Base-by-base conservation (phyloP, 352 stramenopile genomes). In the Phytopythium mirpurense region DNA sequence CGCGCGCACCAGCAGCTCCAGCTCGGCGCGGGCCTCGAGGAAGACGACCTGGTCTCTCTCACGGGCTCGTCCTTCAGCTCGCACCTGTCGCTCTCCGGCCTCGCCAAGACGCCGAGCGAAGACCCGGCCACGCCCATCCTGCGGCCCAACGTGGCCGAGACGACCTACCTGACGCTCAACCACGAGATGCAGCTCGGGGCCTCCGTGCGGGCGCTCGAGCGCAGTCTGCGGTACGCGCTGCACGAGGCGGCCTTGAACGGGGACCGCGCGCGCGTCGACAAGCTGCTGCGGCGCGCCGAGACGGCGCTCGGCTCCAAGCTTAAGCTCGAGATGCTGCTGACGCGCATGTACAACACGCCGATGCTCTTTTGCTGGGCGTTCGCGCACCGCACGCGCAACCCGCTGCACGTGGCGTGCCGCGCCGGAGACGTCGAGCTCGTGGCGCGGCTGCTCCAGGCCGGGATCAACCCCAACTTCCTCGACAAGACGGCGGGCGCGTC, bases 311-410 rank as follows among this genome's bases (percentile, higher is more conserved):
- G 72, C 18, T 87, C 78, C 16, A 84, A 81, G 42, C 57, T 80
- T 43, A 72, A 84, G 52, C 63, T 86, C 26, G 70, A 87, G 57
- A 57, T 87, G 54, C 57, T 86, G 44, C 56, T 89, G 19, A 70
- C 74, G 46, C 66, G 72, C 32, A 91, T 91, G 78, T 93, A 93
- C 68, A 68, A 60, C 18, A 89, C 80, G 9, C 76, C 83, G 10
- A 64, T 64, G 26, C 58, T 88, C 10, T 57, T 81, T 23, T 60
- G 78, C 23, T 84, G 75, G 64, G 69, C 78, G 29, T 89, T 93
- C 34, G 83, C 77, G n/a, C 78, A 68, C 57, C 74, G 69, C 16
- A 83, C 76, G 15, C 64, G 70, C 42, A 93, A 93, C 34, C 83
- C 83, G 8, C 63, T 93, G 40, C 81, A 91, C 42, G 72, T 85